phyloP scores from a whole-genome alignment of 1,284 basidiomycete genomes.

The Tremellales sp. region DNA sequence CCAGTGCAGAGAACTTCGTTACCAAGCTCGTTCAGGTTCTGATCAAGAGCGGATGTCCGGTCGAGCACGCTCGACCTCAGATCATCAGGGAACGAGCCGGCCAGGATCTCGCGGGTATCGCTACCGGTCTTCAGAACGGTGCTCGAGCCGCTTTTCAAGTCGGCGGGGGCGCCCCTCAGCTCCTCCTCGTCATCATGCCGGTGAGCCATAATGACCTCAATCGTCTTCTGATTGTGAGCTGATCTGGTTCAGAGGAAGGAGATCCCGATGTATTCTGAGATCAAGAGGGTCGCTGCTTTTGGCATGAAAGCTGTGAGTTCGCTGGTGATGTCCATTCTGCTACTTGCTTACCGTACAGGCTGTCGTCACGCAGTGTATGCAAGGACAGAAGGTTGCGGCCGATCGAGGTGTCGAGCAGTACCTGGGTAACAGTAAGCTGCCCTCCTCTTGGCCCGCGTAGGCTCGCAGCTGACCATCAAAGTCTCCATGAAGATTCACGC shows the following conservation, averaged over 20 bases:
- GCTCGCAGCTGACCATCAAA: not conserved
- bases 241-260: conserved; percentile 32
- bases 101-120: conserved; percentile 16
- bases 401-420: conserved; percentile 50
- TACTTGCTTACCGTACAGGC: conserved; percentile 17
- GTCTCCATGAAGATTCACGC: conserved; percentile 48
- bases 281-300: conserved; percentile 45
- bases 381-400: conserved; percentile 39
- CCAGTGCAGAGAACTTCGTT: conserved; percentile 26
- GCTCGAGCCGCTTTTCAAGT: conserved; percentile 27
- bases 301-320: not conserved
- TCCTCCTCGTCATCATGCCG: conserved; percentile 42
- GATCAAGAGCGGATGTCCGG: conserved; percentile 18
- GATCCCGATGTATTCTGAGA: conserved; percentile 41
- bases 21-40: conserved; percentile 20
- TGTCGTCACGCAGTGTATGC: conserved; percentile 47
- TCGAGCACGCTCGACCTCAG: conserved; percentile 26
- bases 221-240: not conserved
- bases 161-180: conserved; percentile 38
- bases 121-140: conserved; percentile 21
- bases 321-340: not conserved
- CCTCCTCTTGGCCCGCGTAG: not conserved
- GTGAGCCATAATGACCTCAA: conserved; percentile 17
- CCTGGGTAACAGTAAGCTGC: conserved; percentile 41
- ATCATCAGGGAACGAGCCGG: conserved; percentile 13